Base-by-base conservation (phyloP, 164 flowering plant species). In the Paratinospora sagittata region DNA sequence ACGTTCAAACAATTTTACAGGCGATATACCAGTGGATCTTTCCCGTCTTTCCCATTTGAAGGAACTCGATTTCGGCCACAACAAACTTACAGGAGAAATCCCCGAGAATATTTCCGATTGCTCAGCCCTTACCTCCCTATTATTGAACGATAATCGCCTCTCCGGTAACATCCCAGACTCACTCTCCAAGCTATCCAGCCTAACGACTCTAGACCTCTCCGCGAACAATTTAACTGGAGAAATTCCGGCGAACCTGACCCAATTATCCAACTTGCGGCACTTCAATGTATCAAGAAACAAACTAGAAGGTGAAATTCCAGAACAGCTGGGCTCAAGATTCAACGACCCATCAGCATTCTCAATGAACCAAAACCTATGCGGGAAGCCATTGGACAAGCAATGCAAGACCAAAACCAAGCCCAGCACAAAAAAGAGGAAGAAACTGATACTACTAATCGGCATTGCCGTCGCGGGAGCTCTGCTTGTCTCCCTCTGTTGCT, bases 221-320 rank as follows among this genome's bases (percentile, higher is more conserved):
- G 65, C 75, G 2, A 87, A 89, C 76, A 82, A 73, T 65, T 73
- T 89, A 65, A 80, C 66, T n/a, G 93, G 93, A 58, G 47, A 23
- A 0, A 86, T 89, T 61, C 90, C 90, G 0, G 70, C 45, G 17
- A 81, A 62, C 67, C 77, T 89, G 24, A 71, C 82, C 1, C 60
- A 9, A 7, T 72, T 84, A 27, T 12, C 84, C 24, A 52, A 73
- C 14, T 78, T 88, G 77, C 74, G 64, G 27, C 58, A 74, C 75
- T 70, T 88, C 45, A 85, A 88, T 73, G 49, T 88, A 34, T 88
- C 89, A 1, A 7, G 63, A 19, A 88, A 88, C 39, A 73, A 82
- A 45, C 84, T 88, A 0, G 82, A 80, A 70, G 89, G 89, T 10
- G 84, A 88, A 78, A 93, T 93, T 27, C 98, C 98, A 11, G 55